Percentiles rank a stretch among this genome's conserved stretches.
These are phyloP conservation scores for Escallonia herrerae DNA, from an alignment of 129 eudicot genomes.

Conservation along the genomic window DNA sequence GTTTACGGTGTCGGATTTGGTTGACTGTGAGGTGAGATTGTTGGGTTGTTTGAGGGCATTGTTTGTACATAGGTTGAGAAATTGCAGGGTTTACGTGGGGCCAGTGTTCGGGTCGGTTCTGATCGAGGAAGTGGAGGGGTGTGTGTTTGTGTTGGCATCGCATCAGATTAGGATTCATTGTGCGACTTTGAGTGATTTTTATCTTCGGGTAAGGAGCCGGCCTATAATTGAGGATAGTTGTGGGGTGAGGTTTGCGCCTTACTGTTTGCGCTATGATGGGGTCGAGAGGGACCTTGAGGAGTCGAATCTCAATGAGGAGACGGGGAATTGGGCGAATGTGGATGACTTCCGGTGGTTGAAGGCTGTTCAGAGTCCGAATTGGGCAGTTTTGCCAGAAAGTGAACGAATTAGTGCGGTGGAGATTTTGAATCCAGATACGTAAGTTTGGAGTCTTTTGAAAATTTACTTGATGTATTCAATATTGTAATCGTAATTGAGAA, in stretches of 20 bases:
- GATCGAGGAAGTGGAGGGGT: slow-evolving; percentile 69
- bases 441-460: slow-evolving; percentile 1
- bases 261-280: slow-evolving; percentile 53
- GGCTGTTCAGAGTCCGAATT: slow-evolving; percentile 77
- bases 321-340: slow-evolving; percentile 83
- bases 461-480: background rate
- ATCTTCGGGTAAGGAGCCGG: slow-evolving; percentile 63
- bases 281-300: slow-evolving; percentile 53
- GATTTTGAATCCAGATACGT: slow-evolving; percentile 10
- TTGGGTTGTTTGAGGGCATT: slow-evolving; percentile 65
- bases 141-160: slow-evolving; percentile 68
- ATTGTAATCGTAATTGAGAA: background rate
- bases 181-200: slow-evolving; percentile 62
- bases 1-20: slow-evolving; percentile 46
- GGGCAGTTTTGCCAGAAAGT: slow-evolving; percentile 59
- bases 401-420: slow-evolving; percentile 33
- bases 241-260: slow-evolving; percentile 80
- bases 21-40: slow-evolving; percentile 62
- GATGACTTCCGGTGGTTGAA: slow-evolving; percentile 77
- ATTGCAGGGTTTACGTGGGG: slow-evolving; percentile 64
- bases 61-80: slow-evolving; percentile 49
- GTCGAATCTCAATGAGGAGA: slow-evolving; percentile 65
- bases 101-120: slow-evolving; percentile 67
- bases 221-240: slow-evolving; percentile 71
- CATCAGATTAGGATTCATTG: slow-evolving; percentile 83